Base-by-base conservation (phyloP, 176 grass and related monocot genomes). In the Carex parvula region DNA sequence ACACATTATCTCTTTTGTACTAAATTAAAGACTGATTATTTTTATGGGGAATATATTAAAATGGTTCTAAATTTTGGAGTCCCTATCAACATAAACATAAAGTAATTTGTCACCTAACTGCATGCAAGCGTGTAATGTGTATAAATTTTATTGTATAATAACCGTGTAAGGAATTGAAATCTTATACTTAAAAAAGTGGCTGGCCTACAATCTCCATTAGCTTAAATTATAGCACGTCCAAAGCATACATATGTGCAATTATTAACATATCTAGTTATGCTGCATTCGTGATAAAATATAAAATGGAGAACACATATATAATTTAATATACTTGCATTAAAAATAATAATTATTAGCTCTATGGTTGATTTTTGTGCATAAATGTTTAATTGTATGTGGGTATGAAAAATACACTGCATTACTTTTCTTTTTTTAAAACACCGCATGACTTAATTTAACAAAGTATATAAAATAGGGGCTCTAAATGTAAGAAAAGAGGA, bases 201-300 rank as follows among this genome's bases (percentile, higher is more conserved):
- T 77, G 50, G 73, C 4, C 11, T 42, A 70, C 17, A 70, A 70
- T 44, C 6, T 44, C 73, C 22, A 17, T 76, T 55, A 76, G 50
- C 5, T 29, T 18, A 55, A 77, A 30, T 77, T 17, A 77, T 32
- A 56, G 0, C 73, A 77, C 73, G 50, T 56, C 24, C 50, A 24
- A 54, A 77, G 50, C 73, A 77, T 56, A 56, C 30, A 33, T 20
- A 14, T 3, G 5, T 54, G 73, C 73, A 56, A 77, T 56, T 16
- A 77, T 77, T 56, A 77, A 77, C 73, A 77, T 8, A 56, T 32
- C 22, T 56, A 32, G 73, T 77, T 55, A 32, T 77, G 73, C 50
- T 56, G 50, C 50, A 77, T 50, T 50, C 73, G 73, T 77, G 73
- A 77, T 73, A 50, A 42, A 20, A 3, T 20, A 70, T 20, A 42